These are phyloP conservation scores for Pseudophaeomoniella oleicola DNA, from an alignment of 2,329 filamentous ascomycete species.

Conservation along the genomic window DNA sequence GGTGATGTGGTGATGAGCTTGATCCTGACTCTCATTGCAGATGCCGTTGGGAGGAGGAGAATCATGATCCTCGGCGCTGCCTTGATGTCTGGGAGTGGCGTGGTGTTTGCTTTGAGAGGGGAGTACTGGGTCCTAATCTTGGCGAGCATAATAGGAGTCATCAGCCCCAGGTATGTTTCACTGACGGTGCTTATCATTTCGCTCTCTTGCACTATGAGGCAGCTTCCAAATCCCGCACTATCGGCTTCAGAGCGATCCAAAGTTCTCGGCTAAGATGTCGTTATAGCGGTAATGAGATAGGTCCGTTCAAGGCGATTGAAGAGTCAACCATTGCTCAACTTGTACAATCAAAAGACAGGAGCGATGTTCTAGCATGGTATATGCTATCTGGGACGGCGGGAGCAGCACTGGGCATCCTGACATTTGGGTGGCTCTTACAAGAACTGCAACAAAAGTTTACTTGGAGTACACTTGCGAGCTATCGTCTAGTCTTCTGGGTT, in stretches of 20 bases:
- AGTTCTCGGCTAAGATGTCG: background rate
- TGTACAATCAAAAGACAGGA: slow-evolving; percentile 36
- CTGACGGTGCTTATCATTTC: background rate
- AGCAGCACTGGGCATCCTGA: slow-evolving; percentile 43
- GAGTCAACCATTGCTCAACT: slow-evolving; percentile 50
- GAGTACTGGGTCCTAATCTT: slow-evolving; percentile 45
- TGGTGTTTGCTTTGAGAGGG: slow-evolving; percentile 36
- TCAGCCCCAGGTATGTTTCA: slow-evolving; percentile 33
- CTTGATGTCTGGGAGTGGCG: slow-evolving; percentile 42
- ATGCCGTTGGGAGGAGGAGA: slow-evolving; percentile 38
- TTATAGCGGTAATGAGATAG: slow-evolving; percentile 47
- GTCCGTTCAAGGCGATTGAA: slow-evolving; percentile 52
- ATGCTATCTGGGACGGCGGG: slow-evolving; percentile 39
- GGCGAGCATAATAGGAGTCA: slow-evolving; percentile 46
- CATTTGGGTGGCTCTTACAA: slow-evolving; percentile 45
- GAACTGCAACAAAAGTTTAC: slow-evolving; percentile 26
- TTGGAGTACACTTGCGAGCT: slow-evolving; percentile 34
- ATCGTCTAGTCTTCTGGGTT: slow-evolving; percentile 40
- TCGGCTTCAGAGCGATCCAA: too few relatives aligned
- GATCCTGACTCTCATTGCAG: slow-evolving; percentile 43
- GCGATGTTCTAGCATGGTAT: slow-evolving; percentile 55
- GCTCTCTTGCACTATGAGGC: background rate
- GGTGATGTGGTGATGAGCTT: slow-evolving; percentile 48
- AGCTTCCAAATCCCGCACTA: too few relatives aligned
- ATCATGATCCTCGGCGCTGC: slow-evolving; percentile 40